These are phyloP conservation scores for Magnusiomyces fungicola DNA, from an alignment of 1,139 yeast genomes.

Conservation along the genomic window DNA sequence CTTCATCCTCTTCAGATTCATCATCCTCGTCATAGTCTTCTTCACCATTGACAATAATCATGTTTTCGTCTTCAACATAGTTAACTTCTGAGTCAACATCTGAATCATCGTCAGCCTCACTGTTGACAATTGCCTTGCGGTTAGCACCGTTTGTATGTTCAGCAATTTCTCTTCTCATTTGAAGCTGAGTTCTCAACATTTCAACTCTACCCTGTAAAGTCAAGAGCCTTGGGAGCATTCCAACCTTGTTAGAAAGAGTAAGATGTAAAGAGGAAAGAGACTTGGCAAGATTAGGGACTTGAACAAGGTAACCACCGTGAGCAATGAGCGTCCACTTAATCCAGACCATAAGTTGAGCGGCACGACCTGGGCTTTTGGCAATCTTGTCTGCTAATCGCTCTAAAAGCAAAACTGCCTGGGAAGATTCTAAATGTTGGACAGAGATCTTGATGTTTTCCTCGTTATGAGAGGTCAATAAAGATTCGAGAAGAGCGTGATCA, in stretches of 20 bases:
- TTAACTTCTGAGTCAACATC: constrained; percentile 36
- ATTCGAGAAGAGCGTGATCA: constrained; percentile 46
- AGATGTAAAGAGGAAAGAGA: constrained; percentile 73
- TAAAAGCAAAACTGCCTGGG: constrained; percentile 63
- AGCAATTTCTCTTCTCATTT: constrained; percentile 53
- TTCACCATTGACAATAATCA: constrained; percentile 38
- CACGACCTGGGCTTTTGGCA: constrained; percentile 59
- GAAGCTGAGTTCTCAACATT: constrained; percentile 62
- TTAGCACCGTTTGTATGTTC: constrained; percentile 26
- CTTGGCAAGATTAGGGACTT: constrained; percentile 59
- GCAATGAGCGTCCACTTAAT: constrained; percentile 85
- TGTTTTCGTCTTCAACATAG: constrained; percentile 45
- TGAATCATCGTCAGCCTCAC: constrained; percentile 37
- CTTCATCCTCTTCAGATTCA: constrained; percentile 28
- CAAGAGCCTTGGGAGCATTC: constrained; percentile 67
- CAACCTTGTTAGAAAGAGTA: constrained; percentile 65
- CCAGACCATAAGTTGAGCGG: constrained; percentile 79
- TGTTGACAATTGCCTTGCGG: constrained; percentile 25
- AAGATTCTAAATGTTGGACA: constrained; percentile 59
- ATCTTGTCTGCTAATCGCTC: constrained; percentile 82
- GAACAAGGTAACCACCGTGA: constrained; percentile 77
- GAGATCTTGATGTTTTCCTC: constrained; percentile 67
- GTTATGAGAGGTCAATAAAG: constrained; percentile 65
- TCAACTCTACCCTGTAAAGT: constrained; percentile 79
- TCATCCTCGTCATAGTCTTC: constrained; percentile 37